Percentiles rank a stretch among this genome's conserved stretches.
Evolutionary conservation across 2,329 filamentous ascomycete genomes (phyloP).

Genomic region (Fusarium anguioides): DNA sequence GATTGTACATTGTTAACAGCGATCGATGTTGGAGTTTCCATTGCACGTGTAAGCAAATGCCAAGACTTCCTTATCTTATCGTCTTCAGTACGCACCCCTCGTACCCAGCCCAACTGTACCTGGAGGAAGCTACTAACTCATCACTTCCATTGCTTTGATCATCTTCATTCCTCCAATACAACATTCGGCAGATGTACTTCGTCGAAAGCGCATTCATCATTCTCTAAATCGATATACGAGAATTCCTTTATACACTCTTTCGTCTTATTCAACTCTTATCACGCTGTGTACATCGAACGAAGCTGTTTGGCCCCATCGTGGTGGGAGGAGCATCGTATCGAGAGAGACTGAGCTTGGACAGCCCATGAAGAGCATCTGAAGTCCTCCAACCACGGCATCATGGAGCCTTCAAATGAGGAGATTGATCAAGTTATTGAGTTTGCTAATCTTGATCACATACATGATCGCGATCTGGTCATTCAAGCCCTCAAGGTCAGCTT

Average conservation of each 20-base stretch:
- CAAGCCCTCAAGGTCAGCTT: slow-evolving; percentile 55
- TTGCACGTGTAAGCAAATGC: slow-evolving; percentile 19
- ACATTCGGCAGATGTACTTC: neutral
- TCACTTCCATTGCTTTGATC: slow-evolving; percentile 11
- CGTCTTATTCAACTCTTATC: neutral
- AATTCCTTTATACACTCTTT: neutral
- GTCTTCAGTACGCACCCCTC: slow-evolving; percentile 33
- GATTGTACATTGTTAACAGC: too few species aligned
- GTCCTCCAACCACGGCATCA: slow-evolving; percentile 26
- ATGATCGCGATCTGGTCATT: slow-evolving; percentile 55
- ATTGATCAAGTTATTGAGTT: slow-evolving; percentile 58
- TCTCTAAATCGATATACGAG: neutral
- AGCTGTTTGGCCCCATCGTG: slow-evolving; percentile 10
- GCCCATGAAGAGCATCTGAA: neutral
- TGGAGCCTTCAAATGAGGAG: slow-evolving; percentile 53
- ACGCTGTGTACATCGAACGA: neutral
- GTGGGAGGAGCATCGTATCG: slow-evolving; percentile 16
- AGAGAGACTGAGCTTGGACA: slow-evolving; percentile 15
- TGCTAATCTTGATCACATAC: slow-evolving; percentile 48
- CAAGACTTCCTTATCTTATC: slow-evolving; percentile 39
- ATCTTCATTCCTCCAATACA: slow-evolving; percentile 27
- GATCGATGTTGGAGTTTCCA: too few species aligned
- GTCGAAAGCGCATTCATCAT: slow-evolving; percentile 5
- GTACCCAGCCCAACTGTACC: slow-evolving; percentile 12
- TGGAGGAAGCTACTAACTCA: slow-evolving; percentile 19